Evolutionary conservation across 805 yeast genomes (phyloP).

Genomic region (Sugiyamaella boreocaroliniensis): DNA sequence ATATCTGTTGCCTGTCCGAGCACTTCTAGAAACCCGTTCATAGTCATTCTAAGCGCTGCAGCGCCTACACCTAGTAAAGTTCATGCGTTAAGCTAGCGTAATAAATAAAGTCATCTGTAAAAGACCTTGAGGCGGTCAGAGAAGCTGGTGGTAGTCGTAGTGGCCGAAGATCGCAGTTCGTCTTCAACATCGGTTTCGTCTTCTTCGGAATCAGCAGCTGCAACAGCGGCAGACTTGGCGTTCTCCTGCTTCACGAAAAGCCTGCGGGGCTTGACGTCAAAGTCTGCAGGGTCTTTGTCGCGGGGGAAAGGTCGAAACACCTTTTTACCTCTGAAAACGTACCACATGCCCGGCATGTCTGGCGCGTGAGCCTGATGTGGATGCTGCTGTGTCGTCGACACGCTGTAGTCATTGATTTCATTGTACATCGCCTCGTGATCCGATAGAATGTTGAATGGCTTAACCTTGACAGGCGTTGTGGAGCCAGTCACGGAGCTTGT

Average conservation of each 20-base stretch:
- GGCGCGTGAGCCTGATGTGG: constrained; percentile 17
- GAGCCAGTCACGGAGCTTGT: neutral
- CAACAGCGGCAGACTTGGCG: neutral
- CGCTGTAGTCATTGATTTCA: constrained; percentile 11
- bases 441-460: constrained; percentile 10
- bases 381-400: constrained; percentile 8
- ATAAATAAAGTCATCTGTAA: neutral
- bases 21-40: no score
- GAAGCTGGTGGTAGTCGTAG: neutral
- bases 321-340: constrained; percentile 33
- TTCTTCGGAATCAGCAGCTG: constrained; percentile 6
- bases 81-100: neutral
- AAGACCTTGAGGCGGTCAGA: neutral
- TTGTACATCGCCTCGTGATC: constrained; percentile 13
- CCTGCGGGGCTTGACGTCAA: constrained; percentile 17
- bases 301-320: constrained; percentile 31
- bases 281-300: constrained; percentile 16
- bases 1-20: no score
- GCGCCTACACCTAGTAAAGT: neutral
- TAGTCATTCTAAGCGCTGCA: no score
- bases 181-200: constrained; percentile 11
- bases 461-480: neutral
- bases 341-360: constrained; percentile 31
- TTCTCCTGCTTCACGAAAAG: constrained; percentile 12
- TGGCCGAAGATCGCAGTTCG: neutral